A percentile compares a stretch with the other conserved stretches of the same genome.
phyloP scores from a whole-genome alignment of 2,329 filamentous ascomycete genomes.

The Fusarium goolgardi region DNA sequence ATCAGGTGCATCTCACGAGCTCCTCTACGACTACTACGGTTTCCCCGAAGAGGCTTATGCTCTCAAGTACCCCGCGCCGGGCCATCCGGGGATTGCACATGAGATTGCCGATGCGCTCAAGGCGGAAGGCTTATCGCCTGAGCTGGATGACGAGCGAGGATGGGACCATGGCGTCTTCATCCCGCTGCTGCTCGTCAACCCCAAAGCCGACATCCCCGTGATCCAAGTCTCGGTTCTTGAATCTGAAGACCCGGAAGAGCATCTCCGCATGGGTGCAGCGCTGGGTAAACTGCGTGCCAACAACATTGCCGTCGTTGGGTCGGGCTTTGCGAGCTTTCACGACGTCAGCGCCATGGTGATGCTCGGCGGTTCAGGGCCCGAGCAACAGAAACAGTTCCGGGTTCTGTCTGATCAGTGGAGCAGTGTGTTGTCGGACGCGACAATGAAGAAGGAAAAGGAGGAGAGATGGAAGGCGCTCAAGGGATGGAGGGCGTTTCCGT shows the following conservation, averaged over 20 bases:
- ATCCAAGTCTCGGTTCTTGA: constrained; percentile 67
- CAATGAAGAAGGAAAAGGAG: constrained; percentile 48
- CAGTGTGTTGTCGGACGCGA: constrained; percentile 56
- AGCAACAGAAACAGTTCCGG: constrained; percentile 43
- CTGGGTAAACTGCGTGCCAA: constrained; percentile 61
- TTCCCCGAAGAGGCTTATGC: constrained; percentile 67
- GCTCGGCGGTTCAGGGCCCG: constrained; percentile 44
- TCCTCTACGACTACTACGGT: constrained; percentile 70
- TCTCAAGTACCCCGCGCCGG: constrained; percentile 67
- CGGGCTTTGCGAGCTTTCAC: constrained; percentile 69
- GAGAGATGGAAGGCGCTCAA: constrained; percentile 56
- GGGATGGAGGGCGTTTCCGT: constrained; percentile 61
- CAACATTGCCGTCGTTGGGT: constrained; percentile 70
- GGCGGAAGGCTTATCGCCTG: constrained; percentile 58
- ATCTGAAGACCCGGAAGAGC: constrained; percentile 61
- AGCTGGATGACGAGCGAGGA: constrained; percentile 55
- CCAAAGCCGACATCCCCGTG: constrained; percentile 63
- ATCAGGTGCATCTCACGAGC: constrained; percentile 57
- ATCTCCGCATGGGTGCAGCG: constrained; percentile 65
- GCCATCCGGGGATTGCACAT: constrained; percentile 64
- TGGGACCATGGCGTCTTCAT: constrained; percentile 73
- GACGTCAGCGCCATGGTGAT: constrained; percentile 62
- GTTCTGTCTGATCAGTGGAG: constrained; percentile 58
- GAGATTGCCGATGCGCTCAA: constrained; percentile 60
- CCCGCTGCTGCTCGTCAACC: constrained; percentile 65